Percentiles rank a stretch among this genome's conserved stretches.
These are phyloP conservation scores for Paxillus ammoniavirescens DNA, from an alignment of 768 basidiomycete species.

Conservation along the genomic window DNA sequence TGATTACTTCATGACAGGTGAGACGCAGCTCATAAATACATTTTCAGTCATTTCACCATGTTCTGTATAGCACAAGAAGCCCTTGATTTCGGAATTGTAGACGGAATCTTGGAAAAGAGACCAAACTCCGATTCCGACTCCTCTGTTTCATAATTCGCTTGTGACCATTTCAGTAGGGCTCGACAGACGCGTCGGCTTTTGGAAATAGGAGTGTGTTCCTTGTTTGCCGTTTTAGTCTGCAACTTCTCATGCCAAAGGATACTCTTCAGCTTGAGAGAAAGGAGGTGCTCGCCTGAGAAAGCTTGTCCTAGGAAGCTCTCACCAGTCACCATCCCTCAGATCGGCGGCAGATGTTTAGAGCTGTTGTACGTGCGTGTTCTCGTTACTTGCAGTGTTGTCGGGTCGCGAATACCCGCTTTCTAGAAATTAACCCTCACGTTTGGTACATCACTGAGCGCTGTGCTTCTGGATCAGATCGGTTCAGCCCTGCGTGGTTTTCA, in stretches of 20 bases:
- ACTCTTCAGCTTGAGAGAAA: constrained; percentile 11
- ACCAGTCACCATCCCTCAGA: constrained; percentile 15
- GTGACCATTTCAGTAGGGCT: constrained; percentile 10
- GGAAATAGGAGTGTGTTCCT: constrained; percentile 3
- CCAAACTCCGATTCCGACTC: constrained; percentile 49
- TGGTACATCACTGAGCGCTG: constrained; percentile 7
- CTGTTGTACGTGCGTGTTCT: constrained; percentile 10
- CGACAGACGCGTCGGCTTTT: constrained; percentile 8
- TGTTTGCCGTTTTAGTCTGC: neutral
- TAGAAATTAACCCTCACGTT: constrained; percentile 18
- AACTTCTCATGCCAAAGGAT: constrained; percentile 3
- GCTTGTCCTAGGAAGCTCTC: constrained; percentile 9
- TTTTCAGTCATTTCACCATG: constrained; percentile 19
- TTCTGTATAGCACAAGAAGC: constrained; percentile 73
- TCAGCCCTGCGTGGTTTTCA: constrained; percentile 26
- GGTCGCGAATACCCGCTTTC: constrained; percentile 23
- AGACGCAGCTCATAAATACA: constrained; percentile 11
- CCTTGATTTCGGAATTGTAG: constrained; percentile 87
- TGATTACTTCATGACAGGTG: constrained; percentile 95
- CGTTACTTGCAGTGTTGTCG: constrained; percentile 13
- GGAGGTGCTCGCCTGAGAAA: constrained; percentile 11
- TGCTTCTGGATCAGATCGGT: constrained; percentile 25
- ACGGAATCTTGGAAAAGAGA: constrained; percentile 83
- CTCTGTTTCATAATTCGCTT: constrained; percentile 16
- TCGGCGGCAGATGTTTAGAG: constrained; percentile 20